Evolutionary conservation across 1,139 yeast species (phyloP).

Genomic region (Saccharomyces hybrid): DNA sequence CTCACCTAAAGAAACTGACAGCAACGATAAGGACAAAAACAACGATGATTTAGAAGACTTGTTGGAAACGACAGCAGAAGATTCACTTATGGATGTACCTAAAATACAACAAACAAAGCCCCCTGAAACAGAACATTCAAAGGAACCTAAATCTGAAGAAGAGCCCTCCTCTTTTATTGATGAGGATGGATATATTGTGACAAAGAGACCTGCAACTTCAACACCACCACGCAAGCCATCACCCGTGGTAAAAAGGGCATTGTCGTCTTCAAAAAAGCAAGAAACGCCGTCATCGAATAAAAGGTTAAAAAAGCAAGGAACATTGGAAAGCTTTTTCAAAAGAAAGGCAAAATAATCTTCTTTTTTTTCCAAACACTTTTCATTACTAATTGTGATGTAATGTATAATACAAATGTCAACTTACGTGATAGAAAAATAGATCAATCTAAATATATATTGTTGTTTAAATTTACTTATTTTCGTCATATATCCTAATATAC

Average conservation of each 20-base stretch:
- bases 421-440: not conserved
- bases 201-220: slow-evolving; percentile 13
- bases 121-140: slow-evolving; percentile 2
- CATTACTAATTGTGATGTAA: not conserved
- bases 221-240: slow-evolving; percentile 5
- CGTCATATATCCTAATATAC: not conserved
- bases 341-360: slow-evolving; percentile 5
- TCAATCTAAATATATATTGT: not conserved
- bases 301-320: slow-evolving; percentile 23
- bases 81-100: slow-evolving; percentile 20
- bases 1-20: slow-evolving; percentile 2
- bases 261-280: slow-evolving; percentile 6
- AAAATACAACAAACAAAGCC: slow-evolving; percentile 3
- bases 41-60: slow-evolving; percentile 24
- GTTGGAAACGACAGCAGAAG: slow-evolving; percentile 31
- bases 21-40: slow-evolving; percentile 1
- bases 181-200: slow-evolving; percentile 31
- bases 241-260: slow-evolving; percentile 8
- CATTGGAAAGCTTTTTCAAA: slow-evolving; percentile 29
- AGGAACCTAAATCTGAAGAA: slow-evolving; percentile 6
- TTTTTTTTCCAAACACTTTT: not conserved
- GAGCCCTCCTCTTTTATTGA: slow-evolving; percentile 20
- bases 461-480: not conserved
- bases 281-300: slow-evolving; percentile 2
- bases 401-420: not conserved